phyloP scores from a whole-genome alignment of 192 early-diverging fungal genomes.

The Mortierella antarctica region DNA sequence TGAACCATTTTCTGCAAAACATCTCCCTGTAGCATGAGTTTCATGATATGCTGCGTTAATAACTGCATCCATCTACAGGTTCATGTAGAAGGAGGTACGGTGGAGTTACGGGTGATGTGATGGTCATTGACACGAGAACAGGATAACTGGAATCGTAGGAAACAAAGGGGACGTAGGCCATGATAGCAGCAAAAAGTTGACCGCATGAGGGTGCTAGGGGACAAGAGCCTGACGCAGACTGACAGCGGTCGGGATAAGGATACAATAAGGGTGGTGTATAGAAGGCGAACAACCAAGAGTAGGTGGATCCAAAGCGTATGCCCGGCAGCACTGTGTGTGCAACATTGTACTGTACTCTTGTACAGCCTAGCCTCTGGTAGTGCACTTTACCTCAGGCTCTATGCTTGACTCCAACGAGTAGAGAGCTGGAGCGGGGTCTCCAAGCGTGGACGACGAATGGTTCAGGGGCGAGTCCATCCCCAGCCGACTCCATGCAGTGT shows the following conservation, averaged over 20 bases:
- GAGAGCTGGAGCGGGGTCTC: constrained; percentile 11
- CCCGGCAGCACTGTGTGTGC: too few relatives aligned
- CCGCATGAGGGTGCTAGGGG: too few relatives aligned
- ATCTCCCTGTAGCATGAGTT: constrained; percentile 11
- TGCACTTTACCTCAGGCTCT: constrained; percentile 17
- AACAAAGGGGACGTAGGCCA: not conserved
- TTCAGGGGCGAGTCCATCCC: constrained; percentile 40
- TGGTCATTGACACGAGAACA: not conserved
- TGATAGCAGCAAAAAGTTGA: too few relatives aligned
- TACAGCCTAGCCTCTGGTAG: not conserved
- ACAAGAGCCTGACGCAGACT: too few relatives aligned
- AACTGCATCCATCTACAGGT: not conserved
- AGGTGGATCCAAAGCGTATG: too few relatives aligned
- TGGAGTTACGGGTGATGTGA: not conserved
- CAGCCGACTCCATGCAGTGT: constrained; percentile 28
- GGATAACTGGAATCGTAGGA: not conserved
- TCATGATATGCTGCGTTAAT: not conserved
- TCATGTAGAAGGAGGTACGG: not conserved
- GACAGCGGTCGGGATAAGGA: too few relatives aligned
- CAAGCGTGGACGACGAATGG: constrained; percentile 32
- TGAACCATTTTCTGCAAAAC: constrained; percentile 25
- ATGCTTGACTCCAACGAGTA: constrained; percentile 11
- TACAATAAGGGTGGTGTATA: too few relatives aligned
- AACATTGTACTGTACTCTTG: not conserved
- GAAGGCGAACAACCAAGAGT: too few relatives aligned